These are phyloP conservation scores for Lumnitzera littorea DNA, from an alignment of 345 rosid genomes.

Conservation along the genomic window DNA sequence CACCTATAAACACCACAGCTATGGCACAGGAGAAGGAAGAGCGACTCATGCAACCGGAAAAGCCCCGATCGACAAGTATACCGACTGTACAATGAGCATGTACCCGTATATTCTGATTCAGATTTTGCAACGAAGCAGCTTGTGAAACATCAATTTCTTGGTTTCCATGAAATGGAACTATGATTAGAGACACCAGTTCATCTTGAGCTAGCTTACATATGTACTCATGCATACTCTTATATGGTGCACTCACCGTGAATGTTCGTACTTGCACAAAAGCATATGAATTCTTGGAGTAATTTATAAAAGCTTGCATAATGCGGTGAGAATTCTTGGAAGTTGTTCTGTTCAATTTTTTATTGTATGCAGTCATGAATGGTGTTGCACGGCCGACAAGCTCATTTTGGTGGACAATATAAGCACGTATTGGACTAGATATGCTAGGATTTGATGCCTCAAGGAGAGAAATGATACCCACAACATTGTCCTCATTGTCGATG, in stretches of 20 bases:
- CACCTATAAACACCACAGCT: slow-evolving; percentile 4
- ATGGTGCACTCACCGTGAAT: slow-evolving; percentile 8
- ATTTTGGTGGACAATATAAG: slow-evolving; percentile 9
- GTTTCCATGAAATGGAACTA: slow-evolving; percentile 4
- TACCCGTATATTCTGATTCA: not conserved
- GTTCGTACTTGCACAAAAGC: too few species aligned
- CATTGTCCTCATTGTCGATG: slow-evolving; percentile 3
- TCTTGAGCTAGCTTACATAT: slow-evolving; percentile 8
- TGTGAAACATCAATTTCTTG: not conserved
- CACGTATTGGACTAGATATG: not conserved
- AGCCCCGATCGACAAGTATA: slow-evolving; percentile 7
- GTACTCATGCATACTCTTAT: slow-evolving; percentile 11
- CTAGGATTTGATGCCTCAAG: slow-evolving; percentile 9
- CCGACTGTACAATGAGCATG: slow-evolving; percentile 2
- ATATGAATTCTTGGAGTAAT: not conserved
- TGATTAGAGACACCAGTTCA: slow-evolving; percentile 2
- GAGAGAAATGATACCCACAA: slow-evolving; percentile 11
- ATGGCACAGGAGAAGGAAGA: not conserved
- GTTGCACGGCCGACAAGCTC: slow-evolving; percentile 14
- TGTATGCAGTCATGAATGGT: slow-evolving; percentile 5
- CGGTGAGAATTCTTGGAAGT: not conserved
- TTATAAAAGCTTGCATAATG: slow-evolving; percentile 9
- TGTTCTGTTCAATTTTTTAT: not conserved
- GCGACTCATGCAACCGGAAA: not conserved
- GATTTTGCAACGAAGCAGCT: not conserved